Percentiles rank a stretch among this genome's conserved stretches.
phyloP scores from a whole-genome alignment of 306 rosid species.

The Vicia sativa region DNA sequence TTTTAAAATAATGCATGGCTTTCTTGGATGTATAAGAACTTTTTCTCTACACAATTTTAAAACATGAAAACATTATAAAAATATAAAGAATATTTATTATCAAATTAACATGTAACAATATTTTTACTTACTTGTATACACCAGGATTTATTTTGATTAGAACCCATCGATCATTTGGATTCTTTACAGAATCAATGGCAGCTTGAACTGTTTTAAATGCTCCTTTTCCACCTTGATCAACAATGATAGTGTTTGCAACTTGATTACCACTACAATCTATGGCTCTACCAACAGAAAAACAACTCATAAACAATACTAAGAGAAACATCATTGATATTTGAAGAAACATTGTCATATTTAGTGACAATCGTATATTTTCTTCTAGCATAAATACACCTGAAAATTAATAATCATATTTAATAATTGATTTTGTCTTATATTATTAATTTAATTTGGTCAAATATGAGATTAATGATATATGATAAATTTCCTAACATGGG shows the following conservation, averaged over 20 bases:
- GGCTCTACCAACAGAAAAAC: background rate
- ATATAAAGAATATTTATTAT: background rate
- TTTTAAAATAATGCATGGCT: slow-evolving; percentile 5
- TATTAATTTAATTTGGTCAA: too few species aligned
- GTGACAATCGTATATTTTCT: background rate
- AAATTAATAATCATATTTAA: background rate
- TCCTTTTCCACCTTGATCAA: slow-evolving; percentile 36
- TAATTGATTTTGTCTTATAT: background rate
- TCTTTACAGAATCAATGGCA: slow-evolving; percentile 50
- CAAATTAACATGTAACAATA: background rate
- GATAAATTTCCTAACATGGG: background rate
- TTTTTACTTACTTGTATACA: slow-evolving; percentile 17
- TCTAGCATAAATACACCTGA: background rate
- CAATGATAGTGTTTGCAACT: slow-evolving; percentile 24
- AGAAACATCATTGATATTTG: background rate
- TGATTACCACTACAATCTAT: slow-evolving; percentile 12
- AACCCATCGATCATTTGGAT: slow-evolving; percentile 34
- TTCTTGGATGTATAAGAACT: background rate
- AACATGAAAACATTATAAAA: background rate
- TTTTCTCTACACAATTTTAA: background rate
- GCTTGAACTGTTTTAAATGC: slow-evolving; percentile 45
- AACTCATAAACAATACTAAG: slow-evolving; percentile 6
- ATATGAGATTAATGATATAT: too few species aligned
- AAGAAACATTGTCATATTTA: background rate
- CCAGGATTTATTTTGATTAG: slow-evolving; percentile 38